Evolutionary conservation across 108 stramenopile genomes (phyloP).

Genomic region (Pseudonitzschia pungens): DNA sequence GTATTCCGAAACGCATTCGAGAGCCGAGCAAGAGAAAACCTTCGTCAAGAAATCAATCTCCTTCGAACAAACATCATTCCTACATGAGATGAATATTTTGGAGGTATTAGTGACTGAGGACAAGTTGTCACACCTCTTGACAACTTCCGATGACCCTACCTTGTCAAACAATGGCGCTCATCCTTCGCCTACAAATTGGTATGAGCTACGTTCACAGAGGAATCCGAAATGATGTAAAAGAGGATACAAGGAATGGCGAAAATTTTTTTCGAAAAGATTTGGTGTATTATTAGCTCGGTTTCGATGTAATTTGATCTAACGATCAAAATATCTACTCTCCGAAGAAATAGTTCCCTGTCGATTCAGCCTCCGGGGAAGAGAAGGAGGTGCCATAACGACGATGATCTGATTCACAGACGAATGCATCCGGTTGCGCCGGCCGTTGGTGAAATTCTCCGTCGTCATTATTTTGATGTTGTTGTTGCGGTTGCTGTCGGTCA

Average conservation of each 20-base stretch:
- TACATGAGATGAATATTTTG: constrained; percentile 2
- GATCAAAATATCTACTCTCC: no score
- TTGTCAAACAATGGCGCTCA: no score
- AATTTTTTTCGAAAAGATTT: no score
- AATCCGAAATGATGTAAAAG: no score
- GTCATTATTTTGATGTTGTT: not conserved
- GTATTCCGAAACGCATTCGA: constrained; percentile 55
- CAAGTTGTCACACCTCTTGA: no score
- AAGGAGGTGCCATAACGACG: not conserved
- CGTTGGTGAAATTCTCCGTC: constrained; percentile 4
- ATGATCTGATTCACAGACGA: not conserved
- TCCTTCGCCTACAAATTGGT: no score
- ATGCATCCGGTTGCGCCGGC: not conserved
- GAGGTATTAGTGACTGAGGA: no score
- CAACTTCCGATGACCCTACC: no score
- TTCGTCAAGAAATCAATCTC: constrained; percentile 58
- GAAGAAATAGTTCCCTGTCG: not conserved
- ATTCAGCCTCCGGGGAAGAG: not conserved
- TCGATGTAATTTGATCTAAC: no score
- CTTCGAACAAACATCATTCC: constrained; percentile 60
- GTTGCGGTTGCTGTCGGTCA: not conserved
- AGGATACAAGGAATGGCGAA: not conserved
- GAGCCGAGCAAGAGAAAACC: constrained; percentile 51
- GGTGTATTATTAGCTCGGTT: no score
- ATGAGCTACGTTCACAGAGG: no score